Evolutionary conservation across 108 stramenopile genomes (phyloP), one percentile per base, ranked within the genome.

Genomic region (Cylindrotheca fusiformis): DNA sequence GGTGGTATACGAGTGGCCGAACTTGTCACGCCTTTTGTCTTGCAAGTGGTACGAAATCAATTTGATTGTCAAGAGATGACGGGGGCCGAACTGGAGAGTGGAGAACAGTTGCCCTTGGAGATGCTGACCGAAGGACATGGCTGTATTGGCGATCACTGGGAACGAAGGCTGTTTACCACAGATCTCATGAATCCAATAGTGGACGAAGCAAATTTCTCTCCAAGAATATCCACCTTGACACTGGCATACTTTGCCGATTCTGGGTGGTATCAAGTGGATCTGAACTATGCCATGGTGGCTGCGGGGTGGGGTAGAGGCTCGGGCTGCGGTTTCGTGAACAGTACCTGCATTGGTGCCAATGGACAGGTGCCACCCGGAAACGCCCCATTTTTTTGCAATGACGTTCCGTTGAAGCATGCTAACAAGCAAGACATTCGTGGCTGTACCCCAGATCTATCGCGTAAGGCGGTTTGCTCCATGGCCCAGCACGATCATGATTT

Each of bases 111-210:
- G 19, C 71, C 77, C 18, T 47, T 82, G 48, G 50, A 32, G 14
- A 27, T 58, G 0, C 55, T 82, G 29, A 61, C 60, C 0, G 44
- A 70, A 12, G 69, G 52, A 36, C 30, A 32, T 33, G 70, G 59
- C 2, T 76, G 91, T 52, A 80, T 93, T 32, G 87, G 87, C 30
- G 86, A 87, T 67, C 91, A 93, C 61, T 93, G 91, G 91, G 80
- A 85, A 55, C 69, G 91, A 19, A 59, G 88, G 22, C 48, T 90
- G 22, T 90, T 88, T 54, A 76, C 81, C 14, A 77, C 63, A 4
- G 91, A 93, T 61, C 56, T 93, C 26, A 77, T 93, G 84, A 90
- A 93, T 73, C 81, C 91, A 2, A 64, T 90, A 8, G 69, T 93
- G 0, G 87, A 88, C 23, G 84, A 87, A 8, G 67, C 82, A 1